phyloP scores from a whole-genome alignment of 306 rosid species.

The Malus asiatica region DNA sequence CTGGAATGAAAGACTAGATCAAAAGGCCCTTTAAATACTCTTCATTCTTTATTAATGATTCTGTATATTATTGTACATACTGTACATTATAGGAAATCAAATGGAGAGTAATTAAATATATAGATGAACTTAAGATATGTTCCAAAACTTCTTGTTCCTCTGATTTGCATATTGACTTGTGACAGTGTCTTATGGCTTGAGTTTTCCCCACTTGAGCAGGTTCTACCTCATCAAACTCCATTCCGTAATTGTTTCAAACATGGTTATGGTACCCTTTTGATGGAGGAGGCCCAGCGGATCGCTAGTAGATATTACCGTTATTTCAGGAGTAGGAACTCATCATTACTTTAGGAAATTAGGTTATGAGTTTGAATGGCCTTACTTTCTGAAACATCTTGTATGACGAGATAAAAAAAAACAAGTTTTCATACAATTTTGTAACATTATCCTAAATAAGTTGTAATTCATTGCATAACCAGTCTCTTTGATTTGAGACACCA shows the following conservation, averaged over 20 bases:
- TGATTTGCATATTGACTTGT: no score
- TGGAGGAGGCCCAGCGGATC: slow-evolving; percentile 95
- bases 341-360: slow-evolving; percentile 89
- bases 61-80: no score
- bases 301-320: slow-evolving; percentile 62
- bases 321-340: slow-evolving; percentile 95
- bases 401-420: slow-evolving; percentile 7
- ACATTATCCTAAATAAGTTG: not conserved
- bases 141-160: no score
- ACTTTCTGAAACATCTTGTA: slow-evolving; percentile 78
- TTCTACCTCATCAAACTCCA: no score
- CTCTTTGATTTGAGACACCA: not conserved
- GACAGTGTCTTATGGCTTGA: no score
- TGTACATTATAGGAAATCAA: no score
- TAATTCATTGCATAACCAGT: not conserved
- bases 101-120: no score
- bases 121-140: no score
- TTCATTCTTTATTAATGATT: no score
- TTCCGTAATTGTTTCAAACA: slow-evolving; percentile 13
- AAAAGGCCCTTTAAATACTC: no score
- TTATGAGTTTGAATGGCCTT: slow-evolving; percentile 92
- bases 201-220: no score
- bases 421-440: slow-evolving; percentile 32
- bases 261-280: slow-evolving; percentile 95
- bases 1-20: no score